Conservation (phyloP, 192 early-diverging fungal genomes). For the Coemansia sp. region DNA sequence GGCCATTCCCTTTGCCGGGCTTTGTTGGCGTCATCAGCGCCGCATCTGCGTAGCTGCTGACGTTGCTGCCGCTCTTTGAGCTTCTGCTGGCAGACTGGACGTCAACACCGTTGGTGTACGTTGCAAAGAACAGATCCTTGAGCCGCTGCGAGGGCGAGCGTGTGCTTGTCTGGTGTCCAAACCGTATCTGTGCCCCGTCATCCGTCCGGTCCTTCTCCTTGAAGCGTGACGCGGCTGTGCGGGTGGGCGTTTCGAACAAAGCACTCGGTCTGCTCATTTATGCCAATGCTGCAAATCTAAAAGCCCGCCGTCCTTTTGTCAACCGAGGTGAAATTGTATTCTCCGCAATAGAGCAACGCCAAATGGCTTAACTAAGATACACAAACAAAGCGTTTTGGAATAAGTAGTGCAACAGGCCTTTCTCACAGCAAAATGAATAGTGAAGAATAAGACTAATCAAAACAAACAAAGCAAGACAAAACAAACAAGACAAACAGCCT, state of each 20-base stretch:
- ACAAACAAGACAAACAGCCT: no score
- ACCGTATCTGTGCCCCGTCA: background rate
- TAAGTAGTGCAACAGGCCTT: no score
- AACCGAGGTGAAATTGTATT: no score
- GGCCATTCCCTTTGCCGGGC: background rate
- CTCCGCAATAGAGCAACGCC: no score
- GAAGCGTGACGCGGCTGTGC: slow-evolving; percentile 25
- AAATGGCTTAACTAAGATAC: no score
- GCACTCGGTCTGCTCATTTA: slow-evolving; percentile 23
- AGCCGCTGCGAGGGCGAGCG: slow-evolving; percentile 50
- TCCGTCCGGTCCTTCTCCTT: slow-evolving; percentile 17
- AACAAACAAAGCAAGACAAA: no score
- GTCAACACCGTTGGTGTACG: slow-evolving; percentile 39
- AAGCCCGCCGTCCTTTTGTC: no score
- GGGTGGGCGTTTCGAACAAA: slow-evolving; percentile 37
- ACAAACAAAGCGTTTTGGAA: no score
- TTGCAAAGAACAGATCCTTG: slow-evolving; percentile 51
- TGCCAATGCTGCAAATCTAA: background rate
- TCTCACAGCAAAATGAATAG: no score
- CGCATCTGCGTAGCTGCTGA: slow-evolving; percentile 19
- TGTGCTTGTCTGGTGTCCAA: slow-evolving; percentile 7
- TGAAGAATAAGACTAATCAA: no score
- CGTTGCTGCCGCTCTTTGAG: background rate
- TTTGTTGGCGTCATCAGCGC: slow-evolving; percentile 38
- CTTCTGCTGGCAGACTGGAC: slow-evolving; percentile 17